A percentile compares a stretch with the other conserved stretches of the same genome.
phyloP scores from a whole-genome alignment of 257 asterid genomes.

The Handroanthus guayacan region DNA sequence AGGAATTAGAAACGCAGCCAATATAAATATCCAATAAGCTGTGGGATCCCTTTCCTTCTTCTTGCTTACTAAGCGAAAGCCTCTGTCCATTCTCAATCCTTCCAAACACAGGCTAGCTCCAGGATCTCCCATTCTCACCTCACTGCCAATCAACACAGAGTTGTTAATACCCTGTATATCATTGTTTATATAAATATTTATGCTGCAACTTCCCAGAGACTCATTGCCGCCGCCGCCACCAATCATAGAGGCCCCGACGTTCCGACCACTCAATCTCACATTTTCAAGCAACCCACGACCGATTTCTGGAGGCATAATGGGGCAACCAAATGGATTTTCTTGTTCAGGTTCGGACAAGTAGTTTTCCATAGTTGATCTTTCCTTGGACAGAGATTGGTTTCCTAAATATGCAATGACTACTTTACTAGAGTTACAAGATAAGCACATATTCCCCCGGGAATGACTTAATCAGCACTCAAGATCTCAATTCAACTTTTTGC shows the following conservation, averaged over 20 bases:
- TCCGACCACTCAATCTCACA: slow-evolving; percentile 46
- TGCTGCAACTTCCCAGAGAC: slow-evolving; percentile 58
- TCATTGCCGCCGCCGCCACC: slow-evolving; percentile 43
- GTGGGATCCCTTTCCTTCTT: slow-evolving; percentile 42
- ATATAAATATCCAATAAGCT: slow-evolving; percentile 29
- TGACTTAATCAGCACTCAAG: slow-evolving; percentile 65
- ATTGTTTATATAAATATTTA: slow-evolving; percentile 75
- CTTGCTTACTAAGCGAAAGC: slow-evolving; percentile 41
- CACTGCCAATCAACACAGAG: slow-evolving; percentile 72
- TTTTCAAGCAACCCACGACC: slow-evolving; percentile 45
- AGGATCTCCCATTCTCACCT: slow-evolving; percentile 68
- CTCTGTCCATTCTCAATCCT: slow-evolving; percentile 64
- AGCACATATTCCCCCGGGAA: slow-evolving; percentile 66
- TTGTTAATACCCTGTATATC: slow-evolving; percentile 78
- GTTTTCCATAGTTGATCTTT: slow-evolving; percentile 46
- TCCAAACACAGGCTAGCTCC: slow-evolving; percentile 62
- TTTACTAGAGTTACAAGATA: slow-evolving; percentile 57
- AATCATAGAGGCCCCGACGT: slow-evolving; percentile 54
- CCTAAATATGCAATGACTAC: slow-evolving; percentile 23
- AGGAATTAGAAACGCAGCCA: slow-evolving; percentile 39
- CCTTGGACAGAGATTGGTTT: neutral
- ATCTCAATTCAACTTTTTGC: no score
- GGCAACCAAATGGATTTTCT: slow-evolving; percentile 26
- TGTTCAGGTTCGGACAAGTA: slow-evolving; percentile 38
- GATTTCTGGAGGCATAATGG: slow-evolving; percentile 22